phyloP scores from a whole-genome alignment of 768 basidiomycete genomes.

The Russula emetica region DNA sequence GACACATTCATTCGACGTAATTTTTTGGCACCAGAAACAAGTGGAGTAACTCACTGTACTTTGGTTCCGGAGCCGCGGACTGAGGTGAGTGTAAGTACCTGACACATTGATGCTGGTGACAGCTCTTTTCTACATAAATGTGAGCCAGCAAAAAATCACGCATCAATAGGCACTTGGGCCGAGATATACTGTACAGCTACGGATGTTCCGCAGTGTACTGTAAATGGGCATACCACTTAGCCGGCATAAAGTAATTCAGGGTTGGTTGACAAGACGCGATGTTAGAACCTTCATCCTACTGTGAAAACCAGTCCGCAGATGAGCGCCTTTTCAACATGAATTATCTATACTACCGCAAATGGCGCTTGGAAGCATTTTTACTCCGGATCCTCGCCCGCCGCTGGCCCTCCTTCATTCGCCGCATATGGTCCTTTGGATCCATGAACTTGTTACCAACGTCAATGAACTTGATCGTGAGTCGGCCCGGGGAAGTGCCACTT shows the following conservation, averaged over 20 bases:
- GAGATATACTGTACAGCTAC: too few species aligned
- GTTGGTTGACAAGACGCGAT: neutral
- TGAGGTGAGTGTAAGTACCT: too few species aligned
- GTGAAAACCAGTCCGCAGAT: neutral
- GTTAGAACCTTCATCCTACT: neutral
- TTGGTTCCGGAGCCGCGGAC: too few species aligned
- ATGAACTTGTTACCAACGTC: slow-evolving; percentile 73
- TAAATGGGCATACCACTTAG: neutral
- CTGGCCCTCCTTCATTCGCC: slow-evolving; percentile 47
- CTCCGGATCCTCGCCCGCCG: slow-evolving; percentile 41
- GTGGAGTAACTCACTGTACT: too few species aligned
- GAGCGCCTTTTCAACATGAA: neutral
- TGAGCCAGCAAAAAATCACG: too few species aligned
- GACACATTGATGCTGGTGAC: too few species aligned
- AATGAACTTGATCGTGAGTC: slow-evolving; percentile 59
- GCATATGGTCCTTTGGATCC: slow-evolving; percentile 49
- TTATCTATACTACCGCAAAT: slow-evolving; percentile 5
- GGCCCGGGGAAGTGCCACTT: slow-evolving; percentile 36
- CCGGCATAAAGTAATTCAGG: neutral
- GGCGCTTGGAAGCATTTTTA: slow-evolving; percentile 30
- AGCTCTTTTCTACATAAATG: too few species aligned
- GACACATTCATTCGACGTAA: too few species aligned
- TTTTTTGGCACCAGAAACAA: too few species aligned
- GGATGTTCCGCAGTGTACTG: neutral
- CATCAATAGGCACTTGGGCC: too few species aligned